Base-by-base conservation (phyloP, 2,329 filamentous ascomycete species). In the Colletotrichum melonis region DNA sequence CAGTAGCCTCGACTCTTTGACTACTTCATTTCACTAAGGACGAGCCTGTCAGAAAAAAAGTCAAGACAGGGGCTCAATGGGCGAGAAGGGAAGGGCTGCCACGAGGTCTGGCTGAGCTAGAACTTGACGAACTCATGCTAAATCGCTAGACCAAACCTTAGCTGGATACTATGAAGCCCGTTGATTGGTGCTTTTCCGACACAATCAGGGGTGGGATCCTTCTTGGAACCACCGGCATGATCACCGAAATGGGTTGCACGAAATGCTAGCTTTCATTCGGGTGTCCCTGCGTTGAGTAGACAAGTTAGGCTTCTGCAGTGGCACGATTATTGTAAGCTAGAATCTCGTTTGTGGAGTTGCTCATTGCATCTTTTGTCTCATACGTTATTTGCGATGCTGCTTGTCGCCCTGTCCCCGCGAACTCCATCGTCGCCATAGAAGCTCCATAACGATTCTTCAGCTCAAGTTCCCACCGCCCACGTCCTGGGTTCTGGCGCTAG, bases 81-180 rank as follows among this genome's bases (percentile, higher is more conserved):
- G 24, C 7, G 22, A 46, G 7, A 12, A 19, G 49, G 3, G 26
- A 2, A 46, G 46, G 54, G 49, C 54, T 69, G 65, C 69, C 69
- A 69, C 66, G 70, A 65, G 71, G 67, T 22, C 67, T 59, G 60
- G 46, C 52, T 63, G 54, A 59, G 42, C 58, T 69, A 63, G 22
- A n/a, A 30, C 24, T 63, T 42, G 24, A 42, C 65, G 69, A 69
- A 54, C 65, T 26, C 42, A 42, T 69, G 55, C 70, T 28, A 73
- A 46, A 16, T 5, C 14, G 26, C 42, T 73, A 69, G 66, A 4
- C 55, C 59, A 54, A 73, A 69, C 70, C 70, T 73, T 69, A 60
- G 70, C n/a, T 22, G 54, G 12, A 14, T 22, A 22, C 24, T 32
- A 52, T 9, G 14, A n/a, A 30, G 11, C 5, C 16, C 30, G 4